Conservation (phyloP, 306 rosid genomes). For the Comarum palustre region DNA sequence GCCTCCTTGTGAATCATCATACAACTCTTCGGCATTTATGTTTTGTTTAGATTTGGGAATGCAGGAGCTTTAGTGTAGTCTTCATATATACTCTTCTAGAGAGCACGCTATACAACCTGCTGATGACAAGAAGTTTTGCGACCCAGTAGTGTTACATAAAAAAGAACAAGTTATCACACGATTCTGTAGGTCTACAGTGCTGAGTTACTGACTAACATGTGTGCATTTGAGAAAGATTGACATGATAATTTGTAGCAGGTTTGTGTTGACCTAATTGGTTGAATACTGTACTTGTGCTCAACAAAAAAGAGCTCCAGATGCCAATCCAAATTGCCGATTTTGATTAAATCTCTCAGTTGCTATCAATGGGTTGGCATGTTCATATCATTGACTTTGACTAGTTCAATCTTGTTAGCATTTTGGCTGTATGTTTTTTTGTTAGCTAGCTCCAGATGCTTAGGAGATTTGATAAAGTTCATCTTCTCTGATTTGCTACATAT, state of each 20-base stretch:
- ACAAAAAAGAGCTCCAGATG: not conserved
- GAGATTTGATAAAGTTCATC: constrained; percentile 4
- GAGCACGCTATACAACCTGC: not conserved
- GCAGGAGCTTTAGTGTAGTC: not conserved
- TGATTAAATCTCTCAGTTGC: not conserved
- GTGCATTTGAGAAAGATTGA: not conserved
- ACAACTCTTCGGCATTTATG: not conserved
- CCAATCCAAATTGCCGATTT: not conserved
- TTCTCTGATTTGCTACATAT: constrained; percentile 14
- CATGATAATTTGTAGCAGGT: not conserved
- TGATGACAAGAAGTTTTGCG: not conserved
- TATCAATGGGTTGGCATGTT: not conserved
- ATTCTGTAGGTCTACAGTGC: not conserved
- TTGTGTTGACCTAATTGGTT: not conserved
- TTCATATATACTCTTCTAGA: not conserved
- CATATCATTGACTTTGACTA: not conserved
- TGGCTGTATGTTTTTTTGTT: not conserved
- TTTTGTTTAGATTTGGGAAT: constrained; percentile 2
- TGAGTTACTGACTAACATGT: not conserved
- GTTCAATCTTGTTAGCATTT: not conserved
- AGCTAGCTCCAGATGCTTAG: constrained; percentile 7
- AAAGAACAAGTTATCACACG: not conserved
- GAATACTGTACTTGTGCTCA: not conserved
- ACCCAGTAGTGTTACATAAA: not conserved
- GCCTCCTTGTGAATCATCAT: not conserved